These are phyloP conservation scores for Acanthamoeba rhysodes DNA, from an alignment of 208 protist species.

Conservation along the genomic window DNA sequence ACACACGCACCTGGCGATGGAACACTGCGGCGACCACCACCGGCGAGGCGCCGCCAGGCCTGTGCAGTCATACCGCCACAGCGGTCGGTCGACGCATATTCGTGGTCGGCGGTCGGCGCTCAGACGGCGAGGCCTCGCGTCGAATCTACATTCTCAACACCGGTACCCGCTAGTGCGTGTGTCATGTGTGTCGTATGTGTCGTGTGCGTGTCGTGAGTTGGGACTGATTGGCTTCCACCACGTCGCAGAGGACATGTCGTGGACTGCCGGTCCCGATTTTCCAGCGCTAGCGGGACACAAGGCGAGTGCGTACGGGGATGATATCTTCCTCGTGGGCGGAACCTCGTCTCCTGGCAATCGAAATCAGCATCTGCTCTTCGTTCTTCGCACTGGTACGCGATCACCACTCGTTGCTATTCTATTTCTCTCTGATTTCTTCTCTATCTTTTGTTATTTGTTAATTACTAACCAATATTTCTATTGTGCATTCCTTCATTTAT, in stretches of 20 bases:
- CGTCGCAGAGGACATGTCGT: slow-evolving; percentile 5
- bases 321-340: slow-evolving; percentile 67
- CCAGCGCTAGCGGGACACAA: not conserved
- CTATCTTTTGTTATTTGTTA: not conserved
- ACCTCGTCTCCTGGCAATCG: not conserved
- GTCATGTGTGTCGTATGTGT: not conserved
- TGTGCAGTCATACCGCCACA: slow-evolving; percentile 16
- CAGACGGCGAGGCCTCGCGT: not conserved
- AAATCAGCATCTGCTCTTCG: not conserved
- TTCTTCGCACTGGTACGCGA: not conserved
- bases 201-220: not conserved
- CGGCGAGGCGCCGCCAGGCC: slow-evolving; percentile 38
- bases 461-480: not conserved
- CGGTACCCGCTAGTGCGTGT: not conserved
- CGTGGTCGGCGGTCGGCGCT: not conserved
- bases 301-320: slow-evolving; percentile 27
- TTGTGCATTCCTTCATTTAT: not conserved
- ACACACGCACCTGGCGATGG: slow-evolving; percentile 19
- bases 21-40: not conserved
- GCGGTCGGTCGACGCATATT: slow-evolving; percentile 16
- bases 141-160: slow-evolving; percentile 32
- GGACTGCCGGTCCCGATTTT: slow-evolving; percentile 34
- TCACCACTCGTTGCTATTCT: not conserved
- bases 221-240: not conserved
- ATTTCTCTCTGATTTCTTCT: not conserved